Conservation (phyloP, 2,329 filamentous ascomycete genomes). For the Botrytis squamosa region DNA sequence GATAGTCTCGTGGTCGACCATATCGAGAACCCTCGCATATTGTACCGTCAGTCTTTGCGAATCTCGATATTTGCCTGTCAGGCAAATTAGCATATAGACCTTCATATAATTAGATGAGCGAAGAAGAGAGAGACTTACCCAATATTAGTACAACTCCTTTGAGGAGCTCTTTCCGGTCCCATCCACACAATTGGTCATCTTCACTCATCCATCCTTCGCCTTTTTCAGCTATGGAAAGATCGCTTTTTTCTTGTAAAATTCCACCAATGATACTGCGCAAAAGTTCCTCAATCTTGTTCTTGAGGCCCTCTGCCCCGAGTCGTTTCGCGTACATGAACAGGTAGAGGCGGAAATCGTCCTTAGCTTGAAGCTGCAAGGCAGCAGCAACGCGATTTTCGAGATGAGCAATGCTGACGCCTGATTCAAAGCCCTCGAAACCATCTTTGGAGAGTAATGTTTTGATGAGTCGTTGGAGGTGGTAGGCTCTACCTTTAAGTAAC, state of each 20-base stretch:
- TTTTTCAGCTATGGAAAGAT: slow-evolving; percentile 42
- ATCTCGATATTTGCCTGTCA: slow-evolving; percentile 86
- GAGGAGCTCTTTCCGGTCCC: slow-evolving; percentile 82
- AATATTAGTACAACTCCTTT: slow-evolving; percentile 91
- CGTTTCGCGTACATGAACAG: slow-evolving; percentile 98
- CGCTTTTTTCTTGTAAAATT: slow-evolving; percentile 57
- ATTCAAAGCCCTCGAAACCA: slow-evolving; percentile 90
- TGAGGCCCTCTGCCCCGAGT: slow-evolving; percentile 83
- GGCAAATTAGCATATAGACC: slow-evolving; percentile 24
- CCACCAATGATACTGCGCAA: slow-evolving; percentile 78
- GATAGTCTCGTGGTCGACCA: slow-evolving; percentile 42
- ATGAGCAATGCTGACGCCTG: slow-evolving; percentile 87
- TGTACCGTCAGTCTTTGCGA: slow-evolving; percentile 92
- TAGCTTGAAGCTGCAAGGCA: slow-evolving; percentile 77
- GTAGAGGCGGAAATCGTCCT: slow-evolving; percentile 91
- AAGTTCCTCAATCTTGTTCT: slow-evolving; percentile 89
- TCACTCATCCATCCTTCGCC: slow-evolving; percentile 62
- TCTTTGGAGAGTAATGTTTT: slow-evolving; percentile 85
- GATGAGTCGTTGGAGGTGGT: slow-evolving; percentile 86
- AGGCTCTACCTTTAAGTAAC: slow-evolving; percentile 85
- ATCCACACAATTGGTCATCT: slow-evolving; percentile 78
- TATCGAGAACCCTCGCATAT: slow-evolving; percentile 79
- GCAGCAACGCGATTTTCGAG: slow-evolving; percentile 93
- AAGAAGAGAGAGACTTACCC: slow-evolving; percentile 55
- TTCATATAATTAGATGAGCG: background rate